phyloP scores from a whole-genome alignment of 169 alveolate genomes.

The Plasmodium coatneyi region DNA sequence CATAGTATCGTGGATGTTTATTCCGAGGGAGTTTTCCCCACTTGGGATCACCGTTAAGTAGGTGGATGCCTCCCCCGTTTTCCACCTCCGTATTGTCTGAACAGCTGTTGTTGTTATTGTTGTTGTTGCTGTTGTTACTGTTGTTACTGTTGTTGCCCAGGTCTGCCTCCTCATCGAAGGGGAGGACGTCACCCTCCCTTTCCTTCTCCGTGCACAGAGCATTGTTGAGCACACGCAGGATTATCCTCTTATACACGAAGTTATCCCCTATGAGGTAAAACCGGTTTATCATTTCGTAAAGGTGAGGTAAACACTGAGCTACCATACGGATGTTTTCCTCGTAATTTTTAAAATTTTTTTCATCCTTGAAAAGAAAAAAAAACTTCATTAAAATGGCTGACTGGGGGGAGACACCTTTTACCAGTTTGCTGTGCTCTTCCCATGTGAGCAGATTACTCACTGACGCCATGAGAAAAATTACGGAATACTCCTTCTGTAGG shows the following conservation, averaged over 20 bases:
- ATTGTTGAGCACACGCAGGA: not conserved
- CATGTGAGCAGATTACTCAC: conserved; percentile 1
- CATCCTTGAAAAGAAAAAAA: conserved; percentile 19
- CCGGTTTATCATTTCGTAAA: conserved; percentile 9
- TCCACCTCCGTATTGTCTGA: too few species aligned
- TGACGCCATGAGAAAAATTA: conserved; percentile 20
- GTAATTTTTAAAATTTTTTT: not conserved
- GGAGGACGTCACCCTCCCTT: not conserved
- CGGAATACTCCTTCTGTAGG: conserved; percentile 47
- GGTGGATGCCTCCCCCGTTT: too few species aligned
- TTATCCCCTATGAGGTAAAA: conserved; percentile 18
- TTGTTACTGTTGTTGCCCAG: not conserved
- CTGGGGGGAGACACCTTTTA: not conserved
- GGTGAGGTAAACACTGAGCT: not conserved
- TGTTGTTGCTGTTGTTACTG: too few species aligned
- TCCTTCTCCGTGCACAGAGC: conserved; percentile 1
- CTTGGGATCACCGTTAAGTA: too few species aligned
- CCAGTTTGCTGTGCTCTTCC: conserved; percentile 12
- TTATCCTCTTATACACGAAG: conserved; percentile 24
- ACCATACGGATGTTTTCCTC: conserved; percentile 11
- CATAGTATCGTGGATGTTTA: not conserved
- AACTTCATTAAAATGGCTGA: conserved; percentile 35
- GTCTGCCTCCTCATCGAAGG: not conserved
- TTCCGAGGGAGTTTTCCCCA: not conserved
- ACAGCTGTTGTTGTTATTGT: not conserved